phyloP scores from a whole-genome alignment of 768 basidiomycete species.

The Cantharellus anzutake region DNA sequence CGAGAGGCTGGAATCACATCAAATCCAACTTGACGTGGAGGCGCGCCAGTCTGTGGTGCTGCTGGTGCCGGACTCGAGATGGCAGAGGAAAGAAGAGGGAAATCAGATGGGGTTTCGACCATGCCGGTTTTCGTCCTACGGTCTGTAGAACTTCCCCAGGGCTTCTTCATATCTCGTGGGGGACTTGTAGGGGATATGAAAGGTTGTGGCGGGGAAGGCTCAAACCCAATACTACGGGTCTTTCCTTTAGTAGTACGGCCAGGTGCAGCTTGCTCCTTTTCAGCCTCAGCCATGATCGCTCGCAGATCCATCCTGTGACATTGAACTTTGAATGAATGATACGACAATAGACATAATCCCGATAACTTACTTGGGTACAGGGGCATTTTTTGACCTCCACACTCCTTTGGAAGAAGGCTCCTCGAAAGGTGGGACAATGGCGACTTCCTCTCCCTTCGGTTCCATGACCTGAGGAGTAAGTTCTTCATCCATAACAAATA shows the following conservation, averaged over 20 bases:
- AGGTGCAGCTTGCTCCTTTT: conserved; percentile 12
- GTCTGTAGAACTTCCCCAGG: conserved; percentile 2
- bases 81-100: conserved; percentile 6
- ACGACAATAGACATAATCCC: too few relatives aligned
- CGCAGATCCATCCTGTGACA: conserved; percentile 57
- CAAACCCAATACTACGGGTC: conserved; percentile 4
- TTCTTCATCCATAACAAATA: conserved; percentile 79
- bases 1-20: conserved; percentile 2
- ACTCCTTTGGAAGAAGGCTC: too few relatives aligned
- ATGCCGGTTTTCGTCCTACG: background rate
- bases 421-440: too few relatives aligned
- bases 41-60: conserved; percentile 7
- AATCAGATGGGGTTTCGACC: conserved; percentile 3
- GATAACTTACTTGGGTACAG: conserved; percentile 3
- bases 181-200: conserved; percentile 3
- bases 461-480: conserved; percentile 13
- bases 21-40: conserved; percentile 2
- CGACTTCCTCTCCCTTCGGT: too few relatives aligned
- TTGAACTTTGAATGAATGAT: too few relatives aligned
- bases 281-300: conserved; percentile 67
- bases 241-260: background rate
- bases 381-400: background rate
- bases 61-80: conserved; percentile 4
- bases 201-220: conserved; percentile 4
- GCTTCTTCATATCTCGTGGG: background rate